These are phyloP conservation scores for Chimonanthus praecox DNA, from an alignment of 164 flowering plant genomes.

Conservation along the genomic window DNA sequence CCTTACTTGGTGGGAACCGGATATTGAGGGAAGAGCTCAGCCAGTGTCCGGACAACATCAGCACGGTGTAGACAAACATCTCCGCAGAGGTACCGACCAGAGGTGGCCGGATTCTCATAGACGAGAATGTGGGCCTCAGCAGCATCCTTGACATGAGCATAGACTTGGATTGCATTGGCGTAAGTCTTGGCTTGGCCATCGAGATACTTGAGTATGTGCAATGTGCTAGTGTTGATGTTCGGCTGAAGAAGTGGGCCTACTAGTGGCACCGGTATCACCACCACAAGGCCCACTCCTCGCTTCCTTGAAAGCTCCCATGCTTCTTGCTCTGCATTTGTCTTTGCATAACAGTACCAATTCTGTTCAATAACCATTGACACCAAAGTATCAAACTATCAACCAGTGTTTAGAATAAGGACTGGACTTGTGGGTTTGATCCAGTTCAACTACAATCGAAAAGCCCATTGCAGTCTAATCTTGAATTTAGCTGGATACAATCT, in stretches of 20 bases:
- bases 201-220: constrained; percentile 76
- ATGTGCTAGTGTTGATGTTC: constrained; percentile 62
- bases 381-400: too few species aligned
- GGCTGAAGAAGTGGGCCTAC: constrained; percentile 78
- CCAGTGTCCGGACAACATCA: constrained; percentile 70
- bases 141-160: constrained; percentile 76
- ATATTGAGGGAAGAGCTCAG: constrained; percentile 76
- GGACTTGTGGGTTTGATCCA: neutral
- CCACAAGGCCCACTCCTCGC: constrained; percentile 73
- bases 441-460: neutral
- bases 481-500: too few species aligned
- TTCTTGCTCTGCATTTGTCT: constrained; percentile 80
- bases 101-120: constrained; percentile 65
- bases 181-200: constrained; percentile 86
- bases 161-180: constrained; percentile 78
- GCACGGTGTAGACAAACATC: constrained; percentile 89
- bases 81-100: constrained; percentile 80
- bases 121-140: constrained; percentile 78
- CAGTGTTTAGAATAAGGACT: too few species aligned
- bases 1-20: constrained; percentile 91
- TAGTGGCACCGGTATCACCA: constrained; percentile 73
- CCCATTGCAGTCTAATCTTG: neutral
- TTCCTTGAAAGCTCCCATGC: constrained; percentile 75
- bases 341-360: constrained; percentile 98
- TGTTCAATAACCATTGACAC: constrained; percentile 13